Evolutionary conservation across 208 protist genomes (phyloP).

Genomic region (Leishmania guyanensis): DNA sequence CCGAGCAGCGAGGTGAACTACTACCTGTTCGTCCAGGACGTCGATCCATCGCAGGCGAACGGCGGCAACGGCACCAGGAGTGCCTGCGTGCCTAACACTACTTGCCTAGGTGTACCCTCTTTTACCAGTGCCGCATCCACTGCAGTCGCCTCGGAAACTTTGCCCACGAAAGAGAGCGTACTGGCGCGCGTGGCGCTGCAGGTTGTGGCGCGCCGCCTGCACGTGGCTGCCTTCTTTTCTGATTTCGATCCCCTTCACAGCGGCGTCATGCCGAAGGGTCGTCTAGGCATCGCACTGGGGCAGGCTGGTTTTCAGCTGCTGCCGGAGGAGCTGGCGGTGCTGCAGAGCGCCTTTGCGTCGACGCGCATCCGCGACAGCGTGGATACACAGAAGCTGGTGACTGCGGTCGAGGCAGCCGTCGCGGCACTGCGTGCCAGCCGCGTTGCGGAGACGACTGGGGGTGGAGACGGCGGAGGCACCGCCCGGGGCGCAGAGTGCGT

Average conservation of each 20-base stretch:
- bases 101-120: background rate
- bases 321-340: conserved; percentile 42
- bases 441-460: conserved; percentile 3
- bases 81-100: background rate
- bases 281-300: conserved; percentile 70
- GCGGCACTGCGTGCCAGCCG: conserved; percentile 2
- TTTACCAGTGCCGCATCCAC: background rate
- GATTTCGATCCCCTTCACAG: conserved; percentile 86
- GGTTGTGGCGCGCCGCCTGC: conserved; percentile 57
- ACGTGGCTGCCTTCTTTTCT: conserved; percentile 68
- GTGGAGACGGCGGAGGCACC: conserved; percentile 17
- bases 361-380: conserved; percentile 31
- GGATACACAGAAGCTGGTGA: conserved; percentile 43
- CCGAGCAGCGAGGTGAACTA: conserved; percentile 87
- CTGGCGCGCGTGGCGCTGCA: conserved; percentile 62
- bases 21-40: conserved; percentile 86
- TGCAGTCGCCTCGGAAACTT: background rate
- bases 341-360: conserved; percentile 49
- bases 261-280: conserved; percentile 48
- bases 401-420: conserved; percentile 39
- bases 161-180: conserved; percentile 31
- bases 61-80: background rate
- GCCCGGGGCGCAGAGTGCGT: conserved; percentile 18
- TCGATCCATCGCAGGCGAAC: conserved; percentile 58
- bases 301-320: conserved; percentile 64